phyloP scores from a whole-genome alignment of 352 stramenopile genomes.

The Pythium utonaiense region DNA sequence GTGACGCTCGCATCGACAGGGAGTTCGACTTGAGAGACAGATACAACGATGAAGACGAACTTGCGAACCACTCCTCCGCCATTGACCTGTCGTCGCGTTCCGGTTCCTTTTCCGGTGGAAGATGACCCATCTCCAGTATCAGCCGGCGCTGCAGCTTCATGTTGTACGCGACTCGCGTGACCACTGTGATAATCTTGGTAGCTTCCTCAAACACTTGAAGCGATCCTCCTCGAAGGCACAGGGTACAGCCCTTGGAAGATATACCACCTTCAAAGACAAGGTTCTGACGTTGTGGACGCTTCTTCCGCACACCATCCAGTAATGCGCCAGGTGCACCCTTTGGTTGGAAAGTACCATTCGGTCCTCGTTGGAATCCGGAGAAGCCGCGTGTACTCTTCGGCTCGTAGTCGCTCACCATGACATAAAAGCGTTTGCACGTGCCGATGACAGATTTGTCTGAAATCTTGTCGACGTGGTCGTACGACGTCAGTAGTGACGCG shows the following conservation, averaged over 20 bases:
- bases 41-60: constrained; percentile 79
- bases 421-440: constrained; percentile 79
- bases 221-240: constrained; percentile 74
- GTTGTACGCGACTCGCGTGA: constrained; percentile 74
- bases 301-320: constrained; percentile 27
- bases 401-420: constrained; percentile 78
- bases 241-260: constrained; percentile 67
- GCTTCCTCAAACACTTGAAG: constrained; percentile 66
- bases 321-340: constrained; percentile 1
- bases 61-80: constrained; percentile 78
- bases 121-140: constrained; percentile 54
- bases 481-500: constrained; percentile 74
- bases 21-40: constrained; percentile 85
- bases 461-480: constrained; percentile 89
- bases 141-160: constrained; percentile 70
- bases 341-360: constrained; percentile 22
- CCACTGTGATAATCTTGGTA: constrained; percentile 50
- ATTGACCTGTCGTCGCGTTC: constrained; percentile 43
- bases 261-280: constrained; percentile 85
- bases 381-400: constrained; percentile 64
- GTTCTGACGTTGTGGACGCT: constrained; percentile 72
- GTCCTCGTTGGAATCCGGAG: constrained; percentile 32
- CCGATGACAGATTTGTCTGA: constrained; percentile 69
- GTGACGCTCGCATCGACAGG: constrained; percentile 71
- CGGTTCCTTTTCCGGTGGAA: constrained; percentile 44